Percentiles rank a stretch among this genome's conserved stretches.
These are phyloP conservation scores for Neurospora sp. DNA, from an alignment of 495 filamentous ascomycete species.

Conservation along the genomic window DNA sequence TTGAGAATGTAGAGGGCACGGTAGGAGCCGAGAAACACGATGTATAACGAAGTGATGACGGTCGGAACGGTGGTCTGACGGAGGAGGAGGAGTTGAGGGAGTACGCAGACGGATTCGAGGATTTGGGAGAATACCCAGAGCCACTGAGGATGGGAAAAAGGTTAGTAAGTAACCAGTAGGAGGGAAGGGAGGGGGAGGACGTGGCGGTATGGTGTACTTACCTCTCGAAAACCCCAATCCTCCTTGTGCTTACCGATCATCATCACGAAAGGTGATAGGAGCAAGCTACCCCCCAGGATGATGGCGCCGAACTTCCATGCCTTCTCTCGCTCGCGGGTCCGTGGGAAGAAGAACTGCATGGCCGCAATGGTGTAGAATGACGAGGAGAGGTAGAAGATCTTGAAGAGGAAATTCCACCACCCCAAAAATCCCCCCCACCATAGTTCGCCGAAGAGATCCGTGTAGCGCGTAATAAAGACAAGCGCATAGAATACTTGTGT, in stretches of 20 bases:
- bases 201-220: constrained; percentile 22
- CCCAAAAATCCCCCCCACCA: constrained; percentile 6
- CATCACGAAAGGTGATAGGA: constrained; percentile 56
- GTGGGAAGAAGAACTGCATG: constrained; percentile 78
- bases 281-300: constrained; percentile 47
- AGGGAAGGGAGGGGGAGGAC: neutral
- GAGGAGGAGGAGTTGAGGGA: constrained; percentile 84
- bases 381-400: constrained; percentile 76
- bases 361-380: constrained; percentile 80
- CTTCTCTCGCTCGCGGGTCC: constrained; percentile 79
- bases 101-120: constrained; percentile 80
- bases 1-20: constrained; percentile 85
- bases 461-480: constrained; percentile 82
- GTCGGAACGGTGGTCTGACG: constrained; percentile 92
- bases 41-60: constrained; percentile 91
- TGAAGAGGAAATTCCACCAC: constrained; percentile 62
- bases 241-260: constrained; percentile 44
- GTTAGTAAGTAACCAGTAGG: neutral
- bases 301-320: constrained; percentile 77
- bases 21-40: constrained; percentile 80
- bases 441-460: constrained; percentile 57
- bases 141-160: constrained; percentile 37
- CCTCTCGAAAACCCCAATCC: constrained; percentile 43
- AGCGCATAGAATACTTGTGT: constrained; percentile 80
- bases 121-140: constrained; percentile 80